Conservation (phyloP, 306 rosid genomes). For the Castanopsis chinensis region DNA sequence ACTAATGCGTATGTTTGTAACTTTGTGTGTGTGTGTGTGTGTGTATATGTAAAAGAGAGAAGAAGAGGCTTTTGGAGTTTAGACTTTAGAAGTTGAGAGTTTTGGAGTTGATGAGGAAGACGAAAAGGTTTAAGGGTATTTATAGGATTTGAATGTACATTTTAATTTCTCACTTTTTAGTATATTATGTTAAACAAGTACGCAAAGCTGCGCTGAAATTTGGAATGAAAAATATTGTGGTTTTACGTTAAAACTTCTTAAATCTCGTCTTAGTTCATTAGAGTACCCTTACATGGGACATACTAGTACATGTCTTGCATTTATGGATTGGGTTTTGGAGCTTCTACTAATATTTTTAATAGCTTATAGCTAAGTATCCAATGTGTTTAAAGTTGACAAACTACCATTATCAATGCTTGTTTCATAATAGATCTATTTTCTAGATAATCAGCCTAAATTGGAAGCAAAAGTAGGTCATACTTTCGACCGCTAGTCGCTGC, state of each 20-base stretch:
- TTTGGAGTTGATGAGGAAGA: constrained; percentile 6
- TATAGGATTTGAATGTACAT: constrained; percentile 21
- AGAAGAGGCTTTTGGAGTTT: not conserved
- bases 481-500: too few species aligned
- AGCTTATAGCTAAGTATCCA: not conserved
- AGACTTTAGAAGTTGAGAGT: not conserved
- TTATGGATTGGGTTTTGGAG: not conserved
- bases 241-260: not conserved
- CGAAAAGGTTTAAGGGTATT: constrained; percentile 17
- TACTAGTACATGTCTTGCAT: not conserved
- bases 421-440: not conserved
- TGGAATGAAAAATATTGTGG: not conserved
- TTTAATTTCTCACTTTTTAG: not conserved
- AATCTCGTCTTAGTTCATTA: not conserved
- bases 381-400: not conserved
- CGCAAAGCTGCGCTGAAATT: constrained; percentile 18
- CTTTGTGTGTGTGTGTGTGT: not conserved
- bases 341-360: not conserved
- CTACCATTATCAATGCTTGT: not conserved
- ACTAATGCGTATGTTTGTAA: not conserved
- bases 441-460: too few species aligned
- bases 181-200: not conserved
- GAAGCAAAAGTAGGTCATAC: too few species aligned
- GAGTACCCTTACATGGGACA: not conserved
- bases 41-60: not conserved